Percentiles rank a stretch among this genome's conserved stretches.
Conservation (phyloP, 176 grass and related monocot species). For the Triticum timopheevii region DNA sequence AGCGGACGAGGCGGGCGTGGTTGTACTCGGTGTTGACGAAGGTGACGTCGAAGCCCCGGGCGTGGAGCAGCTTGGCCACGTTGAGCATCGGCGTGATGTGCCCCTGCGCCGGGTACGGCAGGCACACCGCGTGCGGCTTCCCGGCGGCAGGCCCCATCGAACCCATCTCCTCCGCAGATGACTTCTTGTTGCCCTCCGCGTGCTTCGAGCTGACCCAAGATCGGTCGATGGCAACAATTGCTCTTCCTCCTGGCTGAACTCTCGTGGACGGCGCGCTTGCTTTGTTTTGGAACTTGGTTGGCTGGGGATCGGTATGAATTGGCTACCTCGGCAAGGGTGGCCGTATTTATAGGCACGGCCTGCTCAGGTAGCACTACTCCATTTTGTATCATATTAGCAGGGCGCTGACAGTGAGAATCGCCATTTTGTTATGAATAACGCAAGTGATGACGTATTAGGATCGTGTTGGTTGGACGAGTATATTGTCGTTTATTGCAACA, state of each 20-base stretch:
- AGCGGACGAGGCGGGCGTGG: slow-evolving; percentile 52
- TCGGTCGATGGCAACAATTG: background rate
- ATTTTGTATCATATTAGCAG: too few species aligned
- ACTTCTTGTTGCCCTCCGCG: too few species aligned
- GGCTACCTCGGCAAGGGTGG: background rate
- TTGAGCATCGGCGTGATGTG: slow-evolving; percentile 79
- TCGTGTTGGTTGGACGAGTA: background rate
- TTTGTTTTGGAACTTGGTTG: background rate
- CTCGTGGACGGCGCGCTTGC: background rate
- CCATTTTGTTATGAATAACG: background rate
- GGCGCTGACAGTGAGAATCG: background rate
- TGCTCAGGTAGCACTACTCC: background rate
- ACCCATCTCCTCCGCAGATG: background rate
- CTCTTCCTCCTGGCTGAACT: background rate
- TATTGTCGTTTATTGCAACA: background rate
- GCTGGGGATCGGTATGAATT: background rate
- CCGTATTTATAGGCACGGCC: background rate
- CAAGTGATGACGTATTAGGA: background rate
- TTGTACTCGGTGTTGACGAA: slow-evolving; percentile 81
- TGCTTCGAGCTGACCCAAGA: background rate
- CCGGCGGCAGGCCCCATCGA: slow-evolving; percentile 21
- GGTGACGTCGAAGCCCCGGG: slow-evolving; percentile 66
- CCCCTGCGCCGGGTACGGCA: slow-evolving; percentile 77
- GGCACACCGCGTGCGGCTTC: slow-evolving; percentile 62
- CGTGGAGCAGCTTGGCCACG: slow-evolving; percentile 77